phyloP scores from a whole-genome alignment of 140 eudicot genomes.

The Anethum foeniculum region DNA sequence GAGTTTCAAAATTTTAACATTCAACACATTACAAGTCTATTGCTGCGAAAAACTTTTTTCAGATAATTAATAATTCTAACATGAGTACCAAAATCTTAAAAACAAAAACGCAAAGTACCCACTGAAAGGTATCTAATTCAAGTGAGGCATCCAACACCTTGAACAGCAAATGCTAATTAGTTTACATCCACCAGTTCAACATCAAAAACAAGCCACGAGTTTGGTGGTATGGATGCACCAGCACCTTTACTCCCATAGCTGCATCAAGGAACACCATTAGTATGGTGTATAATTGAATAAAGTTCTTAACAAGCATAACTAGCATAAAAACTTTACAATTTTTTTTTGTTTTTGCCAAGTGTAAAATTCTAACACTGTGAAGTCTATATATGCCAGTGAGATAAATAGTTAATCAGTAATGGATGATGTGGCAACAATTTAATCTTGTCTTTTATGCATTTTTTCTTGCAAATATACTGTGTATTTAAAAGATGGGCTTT shows the following conservation, averaged over 20 bases:
- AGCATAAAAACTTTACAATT: background rate
- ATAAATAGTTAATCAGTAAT: background rate
- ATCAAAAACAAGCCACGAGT: constrained; percentile 77
- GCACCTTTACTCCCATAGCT: constrained; percentile 85
- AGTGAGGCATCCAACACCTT: background rate
- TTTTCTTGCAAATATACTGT: background rate
- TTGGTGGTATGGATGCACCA: constrained; percentile 59
- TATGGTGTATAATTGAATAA: background rate
- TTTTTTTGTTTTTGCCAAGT: background rate
- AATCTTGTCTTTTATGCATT: background rate
- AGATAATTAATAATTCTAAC: background rate
- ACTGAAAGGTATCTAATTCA: background rate
- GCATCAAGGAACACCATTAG: constrained; percentile 17
- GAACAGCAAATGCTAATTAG: constrained; percentile 2
- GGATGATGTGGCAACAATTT: background rate
- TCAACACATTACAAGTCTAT: background rate
- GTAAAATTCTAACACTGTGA: background rate
- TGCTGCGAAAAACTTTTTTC: background rate
- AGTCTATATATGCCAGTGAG: background rate
- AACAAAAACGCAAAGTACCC: background rate
- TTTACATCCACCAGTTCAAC: constrained; percentile 74
- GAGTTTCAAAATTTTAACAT: background rate
- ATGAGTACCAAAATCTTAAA: background rate
- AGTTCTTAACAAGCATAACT: background rate
- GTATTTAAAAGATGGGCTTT: background rate